Evolutionary conservation across 768 basidiomycete species (phyloP).

Genomic region (Calocybe indica): DNA sequence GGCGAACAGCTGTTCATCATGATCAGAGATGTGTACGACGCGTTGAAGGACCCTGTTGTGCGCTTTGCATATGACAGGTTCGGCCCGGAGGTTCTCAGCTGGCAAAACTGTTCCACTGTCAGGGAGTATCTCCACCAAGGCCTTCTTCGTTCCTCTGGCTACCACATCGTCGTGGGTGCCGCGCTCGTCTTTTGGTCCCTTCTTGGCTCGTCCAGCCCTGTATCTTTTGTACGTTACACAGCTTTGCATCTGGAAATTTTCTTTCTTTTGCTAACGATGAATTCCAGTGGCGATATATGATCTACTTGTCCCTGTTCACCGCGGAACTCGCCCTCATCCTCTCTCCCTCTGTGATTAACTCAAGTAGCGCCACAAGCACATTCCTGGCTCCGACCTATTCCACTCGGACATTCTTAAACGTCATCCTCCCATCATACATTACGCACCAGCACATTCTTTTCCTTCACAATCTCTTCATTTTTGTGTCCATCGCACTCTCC

Average conservation of each 20-base stretch:
- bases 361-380: constrained; percentile 10
- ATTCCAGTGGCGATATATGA: constrained; percentile 70
- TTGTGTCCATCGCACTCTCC: constrained; percentile 65
- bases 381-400: constrained; percentile 18
- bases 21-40: constrained; percentile 72
- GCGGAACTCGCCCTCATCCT: constrained; percentile 65
- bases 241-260: constrained; percentile 13
- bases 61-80: constrained; percentile 90
- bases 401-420: constrained; percentile 14
- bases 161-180: constrained; percentile 57
- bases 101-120: constrained; percentile 61
- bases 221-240: constrained; percentile 55
- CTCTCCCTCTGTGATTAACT: constrained; percentile 27
- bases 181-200: constrained; percentile 58
- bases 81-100: constrained; percentile 64
- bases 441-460: constrained; percentile 74
- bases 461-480: constrained; percentile 73
- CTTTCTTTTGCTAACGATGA: constrained; percentile 2
- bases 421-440: constrained; percentile 58
- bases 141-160: constrained; percentile 53
- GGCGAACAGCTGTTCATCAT: constrained; percentile 65
- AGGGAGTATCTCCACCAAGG: constrained; percentile 68
- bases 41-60: constrained; percentile 68
- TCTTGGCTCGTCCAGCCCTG: constrained; percentile 50
- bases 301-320: constrained; percentile 57